phyloP scores from a whole-genome alignment of 2,329 filamentous ascomycete species.

The Stagonosporopsis chrysanthemi region DNA sequence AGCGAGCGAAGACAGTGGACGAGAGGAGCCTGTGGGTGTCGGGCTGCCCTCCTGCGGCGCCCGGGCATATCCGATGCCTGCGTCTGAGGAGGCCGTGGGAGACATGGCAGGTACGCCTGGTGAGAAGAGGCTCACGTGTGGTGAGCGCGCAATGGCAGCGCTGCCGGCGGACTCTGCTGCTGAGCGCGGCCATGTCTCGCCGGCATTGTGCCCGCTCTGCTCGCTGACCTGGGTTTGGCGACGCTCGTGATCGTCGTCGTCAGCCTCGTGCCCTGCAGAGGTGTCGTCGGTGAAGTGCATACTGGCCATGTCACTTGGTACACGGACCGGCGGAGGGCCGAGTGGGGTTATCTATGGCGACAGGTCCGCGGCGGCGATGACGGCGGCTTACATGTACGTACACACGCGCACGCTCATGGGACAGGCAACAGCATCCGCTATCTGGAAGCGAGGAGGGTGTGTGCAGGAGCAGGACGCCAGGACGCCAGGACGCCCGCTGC shows the following conservation, averaged over 20 bases:
- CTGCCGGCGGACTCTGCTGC: constrained; percentile 20
- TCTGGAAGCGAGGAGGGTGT: neutral
- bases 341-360: constrained; percentile 13
- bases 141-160: constrained; percentile 12
- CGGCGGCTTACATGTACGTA: constrained; percentile 14
- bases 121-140: constrained; percentile 20
- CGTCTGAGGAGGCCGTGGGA: constrained; percentile 16
- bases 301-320: constrained; percentile 10
- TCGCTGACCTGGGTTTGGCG: constrained; percentile 10
- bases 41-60: constrained; percentile 12
- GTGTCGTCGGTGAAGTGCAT: constrained; percentile 30
- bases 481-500: constrained; percentile 2
- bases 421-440: neutral
- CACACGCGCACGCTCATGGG: neutral
- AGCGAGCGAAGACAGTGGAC: constrained; percentile 22
- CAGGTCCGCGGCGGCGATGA: constrained; percentile 6
- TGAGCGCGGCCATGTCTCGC: constrained; percentile 25
- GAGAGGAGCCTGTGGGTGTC: constrained; percentile 37
- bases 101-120: constrained; percentile 14
- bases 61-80: constrained; percentile 13
- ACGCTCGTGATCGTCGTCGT: constrained; percentile 25
- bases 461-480: neutral
- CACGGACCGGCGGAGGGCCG: constrained; percentile 6
- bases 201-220: neutral
- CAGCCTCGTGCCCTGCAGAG: constrained; percentile 22